Percentiles rank a stretch among this genome's conserved stretches.
phyloP scores from a whole-genome alignment of 2,329 filamentous ascomycete species.

The Elsinoe australis region DNA sequence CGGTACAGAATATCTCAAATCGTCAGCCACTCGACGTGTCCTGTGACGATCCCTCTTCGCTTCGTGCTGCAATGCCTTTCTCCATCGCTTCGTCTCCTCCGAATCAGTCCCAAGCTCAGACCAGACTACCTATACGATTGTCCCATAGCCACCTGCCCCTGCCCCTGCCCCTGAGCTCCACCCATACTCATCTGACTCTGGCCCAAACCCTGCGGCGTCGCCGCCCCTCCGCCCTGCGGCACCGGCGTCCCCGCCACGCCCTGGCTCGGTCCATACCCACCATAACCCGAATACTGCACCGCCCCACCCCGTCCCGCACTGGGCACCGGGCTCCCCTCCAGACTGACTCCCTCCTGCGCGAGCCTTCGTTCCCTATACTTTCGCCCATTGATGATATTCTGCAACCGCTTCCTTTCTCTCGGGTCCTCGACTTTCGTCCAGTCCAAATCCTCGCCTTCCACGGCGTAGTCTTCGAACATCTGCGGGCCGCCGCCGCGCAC shows the following conservation, averaged over 20 bases:
- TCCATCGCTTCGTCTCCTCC: too few species aligned
- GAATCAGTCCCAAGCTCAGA: too few species aligned
- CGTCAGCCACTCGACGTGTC: too few species aligned
- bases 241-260: too few species aligned
- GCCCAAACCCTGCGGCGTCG: background rate
- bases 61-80: too few species aligned
- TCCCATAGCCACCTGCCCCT: too few species aligned
- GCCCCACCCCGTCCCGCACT: background rate
- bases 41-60: too few species aligned
- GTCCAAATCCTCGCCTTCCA: conserved; percentile 34
- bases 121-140: too few species aligned
- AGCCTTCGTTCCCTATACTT: conserved; percentile 34
- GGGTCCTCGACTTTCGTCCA: conserved; percentile 35
- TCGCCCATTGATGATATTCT: conserved; percentile 36
- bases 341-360: conserved; percentile 30
- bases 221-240: background rate
- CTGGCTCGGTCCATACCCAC: too few species aligned
- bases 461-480: conserved; percentile 28
- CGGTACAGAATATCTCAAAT: too few species aligned
- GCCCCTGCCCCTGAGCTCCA: background rate
- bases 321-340: conserved; percentile 14
- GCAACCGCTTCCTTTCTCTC: conserved; percentile 32
- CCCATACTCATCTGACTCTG: background rate
- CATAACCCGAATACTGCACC: background rate
- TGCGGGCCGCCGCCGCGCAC: conserved; percentile 20